phyloP scores from a whole-genome alignment of 176 grass and related monocot genomes.

The Raddia distichophylla region DNA sequence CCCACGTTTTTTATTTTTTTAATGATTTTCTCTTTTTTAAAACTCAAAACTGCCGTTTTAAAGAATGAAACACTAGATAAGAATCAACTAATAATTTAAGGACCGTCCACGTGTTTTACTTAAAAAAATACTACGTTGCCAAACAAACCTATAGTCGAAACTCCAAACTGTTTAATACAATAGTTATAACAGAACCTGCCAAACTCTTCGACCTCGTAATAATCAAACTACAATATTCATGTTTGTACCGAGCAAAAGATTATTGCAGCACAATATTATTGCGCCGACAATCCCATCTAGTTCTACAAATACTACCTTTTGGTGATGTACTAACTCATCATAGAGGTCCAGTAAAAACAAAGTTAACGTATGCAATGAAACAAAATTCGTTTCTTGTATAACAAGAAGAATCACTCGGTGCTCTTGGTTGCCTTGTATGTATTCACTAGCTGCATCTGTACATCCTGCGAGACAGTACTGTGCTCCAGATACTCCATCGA shows the following conservation, averaged over 20 bases:
- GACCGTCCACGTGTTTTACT: no score
- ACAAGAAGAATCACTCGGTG: slow-evolving; percentile 54
- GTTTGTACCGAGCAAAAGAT: neutral
- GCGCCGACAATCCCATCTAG: slow-evolving; percentile 3
- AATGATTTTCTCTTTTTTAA: no score
- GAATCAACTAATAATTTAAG: no score
- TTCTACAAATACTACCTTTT: slow-evolving; percentile 31
- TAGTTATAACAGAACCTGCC: neutral
- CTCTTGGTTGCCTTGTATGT: slow-evolving; percentile 65
- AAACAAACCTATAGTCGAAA: neutral
- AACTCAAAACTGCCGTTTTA: no score
- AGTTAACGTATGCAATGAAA: slow-evolving; percentile 22
- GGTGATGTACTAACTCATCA: slow-evolving; percentile 27
- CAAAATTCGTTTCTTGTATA: slow-evolving; percentile 17
- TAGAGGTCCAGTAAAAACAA: neutral
- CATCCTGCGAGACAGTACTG: slow-evolving; percentile 79
- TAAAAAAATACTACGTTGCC: no score
- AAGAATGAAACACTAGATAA: no score
- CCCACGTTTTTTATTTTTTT: no score
- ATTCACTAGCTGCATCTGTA: slow-evolving; percentile 84
- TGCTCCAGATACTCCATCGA: slow-evolving; percentile 98
- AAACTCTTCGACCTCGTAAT: neutral
- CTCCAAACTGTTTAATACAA: neutral
- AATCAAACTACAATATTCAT: slow-evolving; percentile 21
- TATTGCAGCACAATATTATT: slow-evolving; percentile 34